Evolutionary conservation across 495 filamentous ascomycete species (phyloP).

Genomic region (Penicillium longicatenatum): DNA sequence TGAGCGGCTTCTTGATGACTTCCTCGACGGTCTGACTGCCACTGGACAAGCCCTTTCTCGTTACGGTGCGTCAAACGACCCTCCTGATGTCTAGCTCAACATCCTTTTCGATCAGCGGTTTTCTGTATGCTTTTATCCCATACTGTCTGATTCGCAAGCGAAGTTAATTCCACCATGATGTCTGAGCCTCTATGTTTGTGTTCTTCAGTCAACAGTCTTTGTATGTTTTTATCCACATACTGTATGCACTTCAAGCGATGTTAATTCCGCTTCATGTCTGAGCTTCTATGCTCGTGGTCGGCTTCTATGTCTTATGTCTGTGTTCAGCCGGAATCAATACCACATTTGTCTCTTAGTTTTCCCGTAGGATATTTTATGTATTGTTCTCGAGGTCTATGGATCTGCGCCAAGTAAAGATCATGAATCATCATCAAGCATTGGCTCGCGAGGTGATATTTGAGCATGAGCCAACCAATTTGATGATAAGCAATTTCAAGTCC

Average conservation of each 20-base stretch:
- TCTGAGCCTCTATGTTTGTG: neutral
- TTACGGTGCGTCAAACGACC: neutral
- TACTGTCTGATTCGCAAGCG: neutral
- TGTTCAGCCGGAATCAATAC: neutral
- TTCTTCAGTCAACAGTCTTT: neutral
- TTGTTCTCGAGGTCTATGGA: neutral
- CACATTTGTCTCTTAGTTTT: neutral
- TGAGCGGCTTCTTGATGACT: constrained; percentile 41
- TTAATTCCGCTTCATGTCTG: neutral
- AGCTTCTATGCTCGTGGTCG: neutral
- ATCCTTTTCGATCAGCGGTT: neutral
- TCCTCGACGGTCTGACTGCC: constrained; percentile 39
- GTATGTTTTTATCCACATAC: neutral
- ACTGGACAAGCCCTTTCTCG: constrained; percentile 38
- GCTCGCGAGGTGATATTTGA: too few species aligned
- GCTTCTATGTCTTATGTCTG: neutral
- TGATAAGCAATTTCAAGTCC: too few species aligned
- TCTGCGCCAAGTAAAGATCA: neutral
- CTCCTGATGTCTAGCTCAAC: neutral
- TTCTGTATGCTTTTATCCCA: neutral
- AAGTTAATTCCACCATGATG: neutral
- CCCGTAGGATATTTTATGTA: neutral
- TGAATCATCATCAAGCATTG: too few species aligned
- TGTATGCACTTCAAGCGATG: neutral
- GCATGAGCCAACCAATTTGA: too few species aligned